These are phyloP conservation scores for Microbotryum scabiosae DNA, from an alignment of 1,284 basidiomycete genomes.

Conservation along the genomic window DNA sequence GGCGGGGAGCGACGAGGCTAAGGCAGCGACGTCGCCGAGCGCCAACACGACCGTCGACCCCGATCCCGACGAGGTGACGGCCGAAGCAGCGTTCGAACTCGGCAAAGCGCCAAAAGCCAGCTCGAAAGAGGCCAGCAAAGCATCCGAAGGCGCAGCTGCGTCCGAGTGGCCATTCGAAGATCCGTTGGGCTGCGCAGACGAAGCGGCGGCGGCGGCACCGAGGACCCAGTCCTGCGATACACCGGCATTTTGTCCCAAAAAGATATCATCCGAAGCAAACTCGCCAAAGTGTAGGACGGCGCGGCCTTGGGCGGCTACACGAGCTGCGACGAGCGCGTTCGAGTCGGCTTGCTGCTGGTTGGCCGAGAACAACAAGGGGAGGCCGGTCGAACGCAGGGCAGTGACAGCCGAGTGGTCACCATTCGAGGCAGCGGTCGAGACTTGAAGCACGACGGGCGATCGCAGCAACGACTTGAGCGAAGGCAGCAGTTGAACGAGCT, in stretches of 20 bases:
- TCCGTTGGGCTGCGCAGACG: conserved; percentile 1
- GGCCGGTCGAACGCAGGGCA: conserved; percentile 38
- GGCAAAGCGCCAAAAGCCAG: conserved; percentile 16
- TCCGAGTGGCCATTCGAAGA: conserved; percentile 1
- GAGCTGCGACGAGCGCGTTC: conserved; percentile 38
- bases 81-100: conserved; percentile 1
- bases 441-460: conserved; percentile 26
- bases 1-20: conserved; percentile 46
- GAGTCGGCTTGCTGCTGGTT: conserved; percentile 35
- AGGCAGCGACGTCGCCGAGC: conserved; percentile 51
- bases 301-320: conserved; percentile 35
- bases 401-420: conserved; percentile 39
- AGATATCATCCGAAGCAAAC: conserved; percentile 6
- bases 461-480: conserved; percentile 14
- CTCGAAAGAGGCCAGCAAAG: conserved; percentile 9
- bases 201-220: too few species aligned
- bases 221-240: too few species aligned
- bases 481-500: conserved; percentile 24
- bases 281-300: conserved; percentile 36
- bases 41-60: conserved; percentile 50
- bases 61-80: conserved; percentile 8
- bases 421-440: conserved; percentile 26
- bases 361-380: conserved; percentile 38
- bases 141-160: not conserved
- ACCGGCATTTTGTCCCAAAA: too few species aligned